Conservation (phyloP, 2,329 filamentous ascomycete species). For the Onygena corvina region DNA sequence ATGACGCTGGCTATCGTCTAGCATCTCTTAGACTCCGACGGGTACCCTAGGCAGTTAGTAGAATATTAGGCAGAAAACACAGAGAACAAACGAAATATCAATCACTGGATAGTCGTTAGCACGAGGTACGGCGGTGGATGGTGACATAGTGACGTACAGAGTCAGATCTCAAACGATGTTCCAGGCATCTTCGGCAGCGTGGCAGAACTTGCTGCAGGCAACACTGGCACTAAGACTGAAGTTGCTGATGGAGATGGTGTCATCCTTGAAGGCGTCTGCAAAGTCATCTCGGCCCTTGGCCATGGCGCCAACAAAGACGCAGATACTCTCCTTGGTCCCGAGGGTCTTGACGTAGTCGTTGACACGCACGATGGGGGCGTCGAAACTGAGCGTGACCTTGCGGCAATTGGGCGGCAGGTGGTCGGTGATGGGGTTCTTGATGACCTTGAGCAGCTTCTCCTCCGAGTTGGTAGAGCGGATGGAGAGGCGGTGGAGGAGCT, state of each 20-base stretch:
- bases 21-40: too few species aligned
- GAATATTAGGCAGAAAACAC: background rate
- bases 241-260: conserved; percentile 97
- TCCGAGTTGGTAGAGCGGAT: conserved; percentile 95
- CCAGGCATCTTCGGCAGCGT: conserved; percentile 95
- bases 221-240: conserved; percentile 95
- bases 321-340: conserved; percentile 76
- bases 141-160: background rate
- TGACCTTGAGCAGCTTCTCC: conserved; percentile 93
- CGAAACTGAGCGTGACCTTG: conserved; percentile 93
- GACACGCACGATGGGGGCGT: conserved; percentile 74
- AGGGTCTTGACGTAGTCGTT: conserved; percentile 78
- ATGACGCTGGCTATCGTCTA: too few species aligned
- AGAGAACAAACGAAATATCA: background rate
- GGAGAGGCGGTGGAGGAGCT: conserved; percentile 85
- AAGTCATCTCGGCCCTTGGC: conserved; percentile 94
- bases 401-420: conserved; percentile 94
- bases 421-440: conserved; percentile 95
- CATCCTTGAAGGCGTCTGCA: conserved; percentile 85
- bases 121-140: background rate
- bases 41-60: background rate
- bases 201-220: conserved; percentile 98
- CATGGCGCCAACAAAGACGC: conserved; percentile 97
- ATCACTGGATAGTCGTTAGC: background rate
- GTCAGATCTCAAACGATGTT: conserved; percentile 59